Conservation (phyloP, 495 filamentous ascomycete genomes). For the Neurospora discreta region DNA sequence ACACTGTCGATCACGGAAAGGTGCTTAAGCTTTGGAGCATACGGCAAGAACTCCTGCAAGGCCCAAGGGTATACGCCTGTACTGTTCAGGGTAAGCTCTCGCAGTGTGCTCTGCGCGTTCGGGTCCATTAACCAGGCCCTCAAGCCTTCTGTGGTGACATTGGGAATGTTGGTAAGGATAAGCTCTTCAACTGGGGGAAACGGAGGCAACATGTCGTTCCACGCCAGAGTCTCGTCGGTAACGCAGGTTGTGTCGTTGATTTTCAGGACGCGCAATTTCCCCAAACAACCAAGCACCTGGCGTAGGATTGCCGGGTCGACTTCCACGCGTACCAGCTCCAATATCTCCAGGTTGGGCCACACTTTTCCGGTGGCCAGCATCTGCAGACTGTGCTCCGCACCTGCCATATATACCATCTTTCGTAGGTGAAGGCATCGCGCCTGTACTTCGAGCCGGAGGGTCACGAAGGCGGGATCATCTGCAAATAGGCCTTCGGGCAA, state of each 20-base stretch:
- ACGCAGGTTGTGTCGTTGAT: slow-evolving; percentile 55
- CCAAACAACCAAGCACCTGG: slow-evolving; percentile 56
- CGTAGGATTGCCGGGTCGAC: slow-evolving; percentile 63
- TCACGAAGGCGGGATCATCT: slow-evolving; percentile 62
- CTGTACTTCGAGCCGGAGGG: slow-evolving; percentile 73
- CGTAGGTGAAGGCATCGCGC: slow-evolving; percentile 71
- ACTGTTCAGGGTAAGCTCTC: slow-evolving; percentile 48
- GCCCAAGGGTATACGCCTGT: slow-evolving; percentile 55
- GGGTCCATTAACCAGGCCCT: slow-evolving; percentile 43
- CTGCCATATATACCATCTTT: slow-evolving; percentile 74
- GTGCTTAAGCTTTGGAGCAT: slow-evolving; percentile 48
- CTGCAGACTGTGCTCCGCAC: slow-evolving; percentile 69
- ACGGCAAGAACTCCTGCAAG: slow-evolving; percentile 52
- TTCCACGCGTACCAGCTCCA: slow-evolving; percentile 63
- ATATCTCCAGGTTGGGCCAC: slow-evolving; percentile 69
- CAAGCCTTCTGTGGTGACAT: slow-evolving; percentile 61
- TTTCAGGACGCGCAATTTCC: slow-evolving; percentile 57
- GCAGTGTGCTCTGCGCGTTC: slow-evolving; percentile 41
- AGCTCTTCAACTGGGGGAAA: slow-evolving; percentile 64
- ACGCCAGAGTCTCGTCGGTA: slow-evolving; percentile 62
- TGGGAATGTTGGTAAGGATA: slow-evolving; percentile 53
- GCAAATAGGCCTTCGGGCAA: slow-evolving; percentile 77
- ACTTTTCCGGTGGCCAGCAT: slow-evolving; percentile 49
- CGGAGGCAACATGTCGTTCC: slow-evolving; percentile 46
- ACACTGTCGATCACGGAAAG: slow-evolving; percentile 60